These are phyloP conservation scores for Aegilops sharonensis DNA, from an alignment of 176 grass and related monocot species.

Conservation along the genomic window DNA sequence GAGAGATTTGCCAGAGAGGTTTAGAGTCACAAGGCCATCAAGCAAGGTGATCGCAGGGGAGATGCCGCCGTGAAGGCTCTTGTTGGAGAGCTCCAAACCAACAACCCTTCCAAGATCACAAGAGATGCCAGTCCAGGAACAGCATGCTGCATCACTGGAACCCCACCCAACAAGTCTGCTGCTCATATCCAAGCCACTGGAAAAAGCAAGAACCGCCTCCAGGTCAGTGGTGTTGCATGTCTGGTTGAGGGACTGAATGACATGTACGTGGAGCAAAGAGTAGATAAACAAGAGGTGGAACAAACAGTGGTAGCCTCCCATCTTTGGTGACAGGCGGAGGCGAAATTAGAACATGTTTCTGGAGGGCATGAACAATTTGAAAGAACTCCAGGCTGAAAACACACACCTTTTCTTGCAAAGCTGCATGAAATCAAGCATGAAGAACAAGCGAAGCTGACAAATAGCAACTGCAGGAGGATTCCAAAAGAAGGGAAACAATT, in stretches of 20 bases:
- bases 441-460: conserved; percentile 10
- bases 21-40: conserved; percentile 24
- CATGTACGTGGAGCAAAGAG: conserved; percentile 20
- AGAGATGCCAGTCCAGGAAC: conserved; percentile 51
- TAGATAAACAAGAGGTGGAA: conserved; percentile 10
- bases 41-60: conserved; percentile 29
- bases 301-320: conserved; percentile 46
- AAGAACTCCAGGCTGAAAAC: background rate
- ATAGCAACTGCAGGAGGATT: background rate
- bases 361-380: conserved; percentile 31
- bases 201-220: conserved; percentile 41
- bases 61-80: conserved; percentile 40
- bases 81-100: conserved; percentile 47
- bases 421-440: conserved; percentile 19
- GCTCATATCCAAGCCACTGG: conserved; percentile 31
- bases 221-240: conserved; percentile 51
- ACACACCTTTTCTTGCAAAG: conserved; percentile 9
- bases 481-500: background rate
- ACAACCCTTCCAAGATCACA: conserved; percentile 49
- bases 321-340: conserved; percentile 35
- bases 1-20: conserved; percentile 53
- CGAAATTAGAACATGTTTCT: conserved; percentile 21
- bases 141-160: conserved; percentile 38
- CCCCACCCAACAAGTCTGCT: conserved; percentile 48
- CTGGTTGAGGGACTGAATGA: conserved; percentile 37